Percentiles rank a stretch among this genome's conserved stretches.
Evolutionary conservation across 2,329 filamentous ascomycete species (phyloP).

Genomic region (Pseudopithomyces chartarum): DNA sequence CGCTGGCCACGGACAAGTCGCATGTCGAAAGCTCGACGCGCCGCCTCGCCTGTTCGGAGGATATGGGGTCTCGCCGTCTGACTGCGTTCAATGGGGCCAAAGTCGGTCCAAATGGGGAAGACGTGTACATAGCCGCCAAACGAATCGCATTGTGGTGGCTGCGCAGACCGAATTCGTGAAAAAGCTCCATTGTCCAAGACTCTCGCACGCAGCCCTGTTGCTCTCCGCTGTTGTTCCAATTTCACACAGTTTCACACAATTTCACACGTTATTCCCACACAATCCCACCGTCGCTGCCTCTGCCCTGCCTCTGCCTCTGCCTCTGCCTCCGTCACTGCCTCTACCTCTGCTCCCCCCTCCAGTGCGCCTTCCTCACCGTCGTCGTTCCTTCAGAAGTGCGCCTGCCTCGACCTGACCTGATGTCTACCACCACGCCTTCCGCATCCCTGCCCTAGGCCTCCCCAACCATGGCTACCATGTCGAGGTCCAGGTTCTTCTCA

Average conservation of each 20-base stretch:
- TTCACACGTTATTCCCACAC: too few relatives aligned
- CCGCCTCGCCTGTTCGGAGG: neutral
- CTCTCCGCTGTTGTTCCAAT: conserved; percentile 7
- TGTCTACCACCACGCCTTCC: neutral
- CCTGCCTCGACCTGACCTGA: conserved; percentile 5
- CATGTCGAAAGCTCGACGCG: neutral
- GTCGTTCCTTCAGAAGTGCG: conserved; percentile 17
- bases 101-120: conserved; percentile 7
- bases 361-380: conserved; percentile 4
- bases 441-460: neutral
- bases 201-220: neutral
- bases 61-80: conserved; percentile 1
- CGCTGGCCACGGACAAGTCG: neutral
- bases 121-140: conserved; percentile 5
- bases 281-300: too few relatives aligned
- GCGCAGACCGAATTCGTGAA: neutral
- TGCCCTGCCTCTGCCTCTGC: too few relatives aligned
- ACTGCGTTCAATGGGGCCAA: conserved; percentile 2
- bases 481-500: conserved; percentile 51
- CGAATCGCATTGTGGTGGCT: conserved; percentile 6
- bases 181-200: neutral
- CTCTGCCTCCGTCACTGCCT: too few relatives aligned
- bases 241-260: too few relatives aligned
- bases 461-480: conserved; percentile 33
- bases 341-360: neutral